A percentile compares a stretch with the other conserved stretches of the same genome.
These are phyloP conservation scores for Naumovozyma baii DNA, from an alignment of 805 yeast species.

Conservation along the genomic window DNA sequence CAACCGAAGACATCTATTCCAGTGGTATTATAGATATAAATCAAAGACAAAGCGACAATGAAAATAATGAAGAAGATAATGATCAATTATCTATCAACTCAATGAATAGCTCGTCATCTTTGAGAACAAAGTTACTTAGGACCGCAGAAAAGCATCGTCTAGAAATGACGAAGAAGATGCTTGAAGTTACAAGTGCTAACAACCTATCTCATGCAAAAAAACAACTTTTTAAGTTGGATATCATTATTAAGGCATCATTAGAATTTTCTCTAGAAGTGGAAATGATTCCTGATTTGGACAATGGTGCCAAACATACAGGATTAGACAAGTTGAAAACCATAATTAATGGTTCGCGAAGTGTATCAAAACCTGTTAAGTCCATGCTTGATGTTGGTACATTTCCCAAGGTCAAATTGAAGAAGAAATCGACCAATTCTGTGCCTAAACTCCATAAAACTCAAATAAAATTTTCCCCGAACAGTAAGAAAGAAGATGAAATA, in stretches of 20 bases:
- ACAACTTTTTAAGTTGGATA: slow-evolving; percentile 5
- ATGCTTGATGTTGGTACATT: slow-evolving; percentile 17
- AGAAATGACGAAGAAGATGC: slow-evolving; percentile 6
- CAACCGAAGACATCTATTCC: neutral
- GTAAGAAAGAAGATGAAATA: neutral
- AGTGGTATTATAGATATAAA: too few relatives aligned
- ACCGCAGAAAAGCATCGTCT: slow-evolving; percentile 8
- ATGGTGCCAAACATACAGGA: slow-evolving; percentile 6
- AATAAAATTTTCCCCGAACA: neutral
- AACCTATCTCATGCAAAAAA: neutral
- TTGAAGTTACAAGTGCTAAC: slow-evolving; percentile 5
- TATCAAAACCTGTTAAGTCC: slow-evolving; percentile 7
- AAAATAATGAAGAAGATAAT: neutral
- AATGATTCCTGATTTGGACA: slow-evolving; percentile 6
- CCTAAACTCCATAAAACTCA: neutral
- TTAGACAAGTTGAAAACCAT: slow-evolving; percentile 11
- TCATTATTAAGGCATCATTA: slow-evolving; percentile 12
- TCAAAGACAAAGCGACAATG: neutral
- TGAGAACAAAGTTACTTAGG: slow-evolving; percentile 5
- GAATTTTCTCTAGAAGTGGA: slow-evolving; percentile 14
- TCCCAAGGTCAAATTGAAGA: slow-evolving; percentile 3
- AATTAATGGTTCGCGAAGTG: neutral
- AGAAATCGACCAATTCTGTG: slow-evolving; percentile 3
- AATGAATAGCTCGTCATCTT: neutral
- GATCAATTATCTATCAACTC: neutral